phyloP scores from a whole-genome alignment of 192 early-diverging fungal species.

The Entomortierella chlamydospora region DNA sequence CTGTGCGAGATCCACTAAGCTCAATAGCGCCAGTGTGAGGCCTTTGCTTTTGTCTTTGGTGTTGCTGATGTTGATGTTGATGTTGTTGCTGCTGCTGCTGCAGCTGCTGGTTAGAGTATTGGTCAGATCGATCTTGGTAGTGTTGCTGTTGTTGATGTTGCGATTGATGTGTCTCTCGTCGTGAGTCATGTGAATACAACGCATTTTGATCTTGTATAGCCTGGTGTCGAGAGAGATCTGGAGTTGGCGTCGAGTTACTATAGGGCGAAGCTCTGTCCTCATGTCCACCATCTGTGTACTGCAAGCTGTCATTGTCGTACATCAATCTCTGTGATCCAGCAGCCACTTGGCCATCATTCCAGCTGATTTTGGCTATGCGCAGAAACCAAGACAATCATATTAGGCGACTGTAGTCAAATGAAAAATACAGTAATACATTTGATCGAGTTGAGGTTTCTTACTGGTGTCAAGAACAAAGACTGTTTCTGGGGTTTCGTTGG shows the following conservation, averaged over 20 bases:
- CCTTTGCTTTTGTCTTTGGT: constrained; percentile 19
- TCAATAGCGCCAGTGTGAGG: background rate
- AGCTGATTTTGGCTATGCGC: constrained; percentile 60
- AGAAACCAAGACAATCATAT: no score
- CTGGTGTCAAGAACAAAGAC: constrained; percentile 63
- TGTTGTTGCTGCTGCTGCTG: constrained; percentile 33
- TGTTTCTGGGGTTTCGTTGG: constrained; percentile 56
- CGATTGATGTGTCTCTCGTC: background rate
- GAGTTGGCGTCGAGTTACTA: background rate
- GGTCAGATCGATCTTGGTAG: background rate
- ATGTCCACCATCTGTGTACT: background rate
- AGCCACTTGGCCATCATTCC: constrained; percentile 28
- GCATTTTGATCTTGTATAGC: constrained; percentile 2
- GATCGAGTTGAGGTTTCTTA: constrained; percentile 23
- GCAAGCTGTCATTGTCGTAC: constrained; percentile 21
- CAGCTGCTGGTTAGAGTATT: background rate
- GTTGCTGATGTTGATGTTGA: constrained; percentile 35
- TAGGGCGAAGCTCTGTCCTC: constrained; percentile 20
- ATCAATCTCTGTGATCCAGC: constrained; percentile 4
- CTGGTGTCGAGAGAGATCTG: constrained; percentile 8
- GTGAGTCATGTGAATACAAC: background rate
- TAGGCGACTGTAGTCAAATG: no score
- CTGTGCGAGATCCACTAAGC: background rate
- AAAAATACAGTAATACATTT: background rate
- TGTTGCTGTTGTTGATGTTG: constrained; percentile 5